Conservation (phyloP, 2,329 filamentous ascomycete genomes). For the Cladosporium oxysporum region DNA sequence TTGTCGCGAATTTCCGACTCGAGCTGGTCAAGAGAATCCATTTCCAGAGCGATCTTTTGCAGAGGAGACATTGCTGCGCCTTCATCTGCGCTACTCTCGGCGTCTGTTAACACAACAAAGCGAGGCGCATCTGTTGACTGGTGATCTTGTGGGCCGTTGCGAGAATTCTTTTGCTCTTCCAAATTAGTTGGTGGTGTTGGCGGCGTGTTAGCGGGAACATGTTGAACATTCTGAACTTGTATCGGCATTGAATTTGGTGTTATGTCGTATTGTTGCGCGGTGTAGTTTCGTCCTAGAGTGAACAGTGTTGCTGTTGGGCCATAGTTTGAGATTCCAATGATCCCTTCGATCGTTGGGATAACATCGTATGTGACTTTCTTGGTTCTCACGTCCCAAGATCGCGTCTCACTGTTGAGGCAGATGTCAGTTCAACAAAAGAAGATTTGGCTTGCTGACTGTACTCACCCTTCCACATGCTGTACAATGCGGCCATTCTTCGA, state of each 20-base stretch:
- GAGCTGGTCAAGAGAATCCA: conserved; percentile 62
- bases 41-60: conserved; percentile 72
- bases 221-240: conserved; percentile 85
- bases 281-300: conserved; percentile 83
- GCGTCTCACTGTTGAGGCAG: conserved; percentile 65
- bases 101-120: conserved; percentile 43
- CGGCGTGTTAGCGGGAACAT: conserved; percentile 74
- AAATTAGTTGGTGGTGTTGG: conserved; percentile 81
- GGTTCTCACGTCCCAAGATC: conserved; percentile 96
- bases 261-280: conserved; percentile 92
- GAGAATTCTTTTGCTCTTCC: conserved; percentile 60
- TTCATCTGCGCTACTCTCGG: conserved; percentile 75
- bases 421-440: conserved; percentile 29
- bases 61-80: conserved; percentile 64
- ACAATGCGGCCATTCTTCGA: conserved; percentile 97
- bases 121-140: conserved; percentile 34
- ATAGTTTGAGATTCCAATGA: conserved; percentile 82
- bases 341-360: conserved; percentile 79
- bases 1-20: conserved; percentile 56
- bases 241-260: conserved; percentile 68
- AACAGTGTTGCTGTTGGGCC: conserved; percentile 90
- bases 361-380: conserved; percentile 90
- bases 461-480: conserved; percentile 87
- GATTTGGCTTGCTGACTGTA: not conserved
- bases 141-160: conserved; percentile 31